Percentiles rank a stretch among this genome's conserved stretches.
Conservation (phyloP, 345 rosid species). For the Gossypium thurberi region DNA sequence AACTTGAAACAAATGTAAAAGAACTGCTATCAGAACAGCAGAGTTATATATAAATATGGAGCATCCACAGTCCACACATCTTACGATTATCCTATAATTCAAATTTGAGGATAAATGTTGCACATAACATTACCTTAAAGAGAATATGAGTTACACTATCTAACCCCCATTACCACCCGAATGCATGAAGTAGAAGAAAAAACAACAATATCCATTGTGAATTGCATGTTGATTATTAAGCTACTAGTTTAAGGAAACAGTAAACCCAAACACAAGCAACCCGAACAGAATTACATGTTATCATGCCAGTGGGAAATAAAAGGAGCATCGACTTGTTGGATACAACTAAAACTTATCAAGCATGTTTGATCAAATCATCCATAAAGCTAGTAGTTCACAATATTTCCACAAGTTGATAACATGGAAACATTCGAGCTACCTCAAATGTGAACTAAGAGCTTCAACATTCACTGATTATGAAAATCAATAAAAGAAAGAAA, state of each 20-base stretch:
- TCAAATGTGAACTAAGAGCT: no score
- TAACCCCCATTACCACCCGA: neutral
- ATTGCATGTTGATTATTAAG: neutral
- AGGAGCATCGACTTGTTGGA: neutral
- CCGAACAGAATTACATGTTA: neutral
- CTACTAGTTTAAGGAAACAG: neutral
- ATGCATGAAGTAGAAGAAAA: neutral
- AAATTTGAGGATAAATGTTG: neutral
- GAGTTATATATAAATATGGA: neutral
- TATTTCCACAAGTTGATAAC: neutral
- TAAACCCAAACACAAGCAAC: neutral
- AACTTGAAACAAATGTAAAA: slow-evolving; percentile 28
- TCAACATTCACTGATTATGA: no score
- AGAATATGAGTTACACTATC: neutral
- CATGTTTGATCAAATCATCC: neutral
- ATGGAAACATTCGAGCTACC: neutral
- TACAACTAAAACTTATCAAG: neutral
- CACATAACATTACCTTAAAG: neutral
- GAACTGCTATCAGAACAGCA: neutral
- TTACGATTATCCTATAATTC: neutral
- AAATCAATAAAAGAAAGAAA: no score
- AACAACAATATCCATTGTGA: neutral
- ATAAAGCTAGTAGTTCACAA: neutral
- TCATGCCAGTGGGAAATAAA: neutral
- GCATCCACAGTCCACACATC: neutral